phyloP scores from a whole-genome alignment of 2,329 filamentous ascomycete species.

The Metarhizium guizhouense region DNA sequence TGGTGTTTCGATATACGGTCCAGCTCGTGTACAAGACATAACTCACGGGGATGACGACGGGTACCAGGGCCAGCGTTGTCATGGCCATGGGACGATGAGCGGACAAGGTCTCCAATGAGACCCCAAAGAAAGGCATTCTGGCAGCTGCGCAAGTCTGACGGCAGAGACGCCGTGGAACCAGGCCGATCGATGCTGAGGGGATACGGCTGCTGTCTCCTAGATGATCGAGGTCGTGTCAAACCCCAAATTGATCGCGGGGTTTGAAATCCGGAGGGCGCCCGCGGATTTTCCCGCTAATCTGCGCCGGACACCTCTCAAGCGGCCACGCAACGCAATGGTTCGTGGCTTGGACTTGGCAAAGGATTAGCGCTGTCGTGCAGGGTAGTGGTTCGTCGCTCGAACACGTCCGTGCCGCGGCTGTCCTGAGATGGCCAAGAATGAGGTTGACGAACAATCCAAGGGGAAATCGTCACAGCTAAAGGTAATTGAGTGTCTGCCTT shows the following conservation, averaged over 20 bases:
- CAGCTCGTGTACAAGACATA: conserved; percentile 9
- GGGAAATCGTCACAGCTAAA: no score
- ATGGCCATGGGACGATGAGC: background rate
- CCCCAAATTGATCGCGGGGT: background rate
- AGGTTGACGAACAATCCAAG: no score
- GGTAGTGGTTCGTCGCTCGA: background rate
- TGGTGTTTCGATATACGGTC: conserved; percentile 7
- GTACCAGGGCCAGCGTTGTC: background rate
- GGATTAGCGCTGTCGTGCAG: background rate
- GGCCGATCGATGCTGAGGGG: background rate
- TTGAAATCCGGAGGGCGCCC: background rate
- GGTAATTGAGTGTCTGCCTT: no score
- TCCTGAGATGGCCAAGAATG: no score
- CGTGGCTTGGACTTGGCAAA: background rate
- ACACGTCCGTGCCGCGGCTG: background rate
- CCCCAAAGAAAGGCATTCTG: background rate
- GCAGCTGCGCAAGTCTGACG: background rate
- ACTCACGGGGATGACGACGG: conserved; percentile 7
- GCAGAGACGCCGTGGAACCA: background rate
- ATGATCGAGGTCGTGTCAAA: background rate
- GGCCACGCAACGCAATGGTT: background rate
- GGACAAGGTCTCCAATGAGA: background rate
- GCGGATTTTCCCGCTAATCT: no score
- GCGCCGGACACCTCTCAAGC: no score
- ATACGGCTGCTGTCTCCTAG: no score